Percentiles rank a stretch among this genome's conserved stretches.
These are phyloP conservation scores for Phlebopus sp. DNA, from an alignment of 1,284 basidiomycete species.

Conservation along the genomic window DNA sequence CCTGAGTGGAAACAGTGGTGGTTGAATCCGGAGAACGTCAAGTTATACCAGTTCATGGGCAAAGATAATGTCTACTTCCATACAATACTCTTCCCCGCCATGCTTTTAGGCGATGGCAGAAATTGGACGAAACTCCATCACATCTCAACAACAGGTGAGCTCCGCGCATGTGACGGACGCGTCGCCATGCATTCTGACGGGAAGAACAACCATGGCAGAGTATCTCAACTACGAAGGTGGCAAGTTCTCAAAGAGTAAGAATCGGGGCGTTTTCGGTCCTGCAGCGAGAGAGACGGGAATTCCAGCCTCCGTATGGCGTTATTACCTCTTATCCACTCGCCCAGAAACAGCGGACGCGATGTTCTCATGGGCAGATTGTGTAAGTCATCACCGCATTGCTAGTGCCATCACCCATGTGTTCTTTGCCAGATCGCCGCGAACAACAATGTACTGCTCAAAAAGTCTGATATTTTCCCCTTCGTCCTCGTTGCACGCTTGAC, in stretches of 20 bases:
- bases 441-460: slow-evolving; percentile 94
- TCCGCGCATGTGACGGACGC: background rate
- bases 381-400: slow-evolving; percentile 28
- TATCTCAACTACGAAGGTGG: slow-evolving; percentile 99
- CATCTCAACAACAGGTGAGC: slow-evolving; percentile 87
- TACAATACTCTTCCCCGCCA: slow-evolving; percentile 92
- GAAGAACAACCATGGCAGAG: slow-evolving; percentile 55
- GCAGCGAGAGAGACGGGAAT: slow-evolving; percentile 92
- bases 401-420: background rate
- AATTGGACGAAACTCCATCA: slow-evolving; percentile 95
- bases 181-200: slow-evolving; percentile 2
- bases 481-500: no score
- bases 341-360: slow-evolving; percentile 94
- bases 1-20: slow-evolving; percentile 97
- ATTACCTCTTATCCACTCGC: slow-evolving; percentile 90
- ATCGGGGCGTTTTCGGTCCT: slow-evolving; percentile 96
- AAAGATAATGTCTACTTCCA: slow-evolving; percentile 99
- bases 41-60: slow-evolving; percentile 98
- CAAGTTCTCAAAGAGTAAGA: slow-evolving; percentile 98
- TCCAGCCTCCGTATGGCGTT: slow-evolving; percentile 94
- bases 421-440: slow-evolving; percentile 79
- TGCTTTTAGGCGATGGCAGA: slow-evolving; percentile 87
- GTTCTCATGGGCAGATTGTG: slow-evolving; percentile 97
- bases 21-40: slow-evolving; percentile 90
- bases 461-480: slow-evolving; percentile 51